A percentile compares a stretch with the other conserved stretches of the same genome.
Evolutionary conservation across 768 basidiomycete genomes (phyloP).

Genomic region (Leccinum incarnatum): DNA sequence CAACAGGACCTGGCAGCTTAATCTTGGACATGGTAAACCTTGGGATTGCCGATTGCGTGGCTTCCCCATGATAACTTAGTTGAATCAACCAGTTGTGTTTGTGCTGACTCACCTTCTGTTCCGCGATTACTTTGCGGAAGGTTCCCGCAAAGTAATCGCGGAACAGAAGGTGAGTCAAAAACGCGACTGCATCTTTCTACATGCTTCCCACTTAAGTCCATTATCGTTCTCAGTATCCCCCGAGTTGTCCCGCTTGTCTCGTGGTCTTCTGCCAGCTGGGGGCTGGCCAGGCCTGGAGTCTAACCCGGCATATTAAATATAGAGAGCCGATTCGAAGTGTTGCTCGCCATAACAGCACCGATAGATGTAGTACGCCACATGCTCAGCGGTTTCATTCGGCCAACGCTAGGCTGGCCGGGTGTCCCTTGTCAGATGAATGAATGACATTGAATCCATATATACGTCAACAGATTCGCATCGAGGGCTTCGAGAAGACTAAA

Average conservation of each 20-base stretch:
- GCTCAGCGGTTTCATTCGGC: neutral
- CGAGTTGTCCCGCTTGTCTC: neutral
- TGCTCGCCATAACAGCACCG: conserved; percentile 63
- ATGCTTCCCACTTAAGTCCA: neutral
- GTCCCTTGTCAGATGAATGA: neutral
- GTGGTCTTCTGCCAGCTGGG: neutral
- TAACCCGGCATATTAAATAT: conserved; percentile 27
- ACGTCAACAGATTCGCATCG: neutral
- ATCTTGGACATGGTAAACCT: too few species aligned
- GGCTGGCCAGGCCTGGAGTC: neutral
- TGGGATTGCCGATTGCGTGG: too few species aligned
- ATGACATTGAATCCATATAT: neutral
- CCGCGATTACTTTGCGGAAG: neutral
- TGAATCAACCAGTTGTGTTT: neutral
- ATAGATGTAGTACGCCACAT: neutral
- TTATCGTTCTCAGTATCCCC: neutral
- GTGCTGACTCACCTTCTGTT: neutral
- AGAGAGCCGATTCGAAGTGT: conserved; percentile 58
- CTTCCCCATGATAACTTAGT: too few species aligned
- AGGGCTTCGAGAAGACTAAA: neutral
- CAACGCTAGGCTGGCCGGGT: neutral
- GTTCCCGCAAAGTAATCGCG: too few species aligned
- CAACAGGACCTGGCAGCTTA: too few species aligned
- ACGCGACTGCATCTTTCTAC: neutral
- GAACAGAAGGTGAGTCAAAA: too few species aligned